Base-by-base conservation (phyloP, 805 yeast species). In the Komagataella mondaviorum region DNA sequence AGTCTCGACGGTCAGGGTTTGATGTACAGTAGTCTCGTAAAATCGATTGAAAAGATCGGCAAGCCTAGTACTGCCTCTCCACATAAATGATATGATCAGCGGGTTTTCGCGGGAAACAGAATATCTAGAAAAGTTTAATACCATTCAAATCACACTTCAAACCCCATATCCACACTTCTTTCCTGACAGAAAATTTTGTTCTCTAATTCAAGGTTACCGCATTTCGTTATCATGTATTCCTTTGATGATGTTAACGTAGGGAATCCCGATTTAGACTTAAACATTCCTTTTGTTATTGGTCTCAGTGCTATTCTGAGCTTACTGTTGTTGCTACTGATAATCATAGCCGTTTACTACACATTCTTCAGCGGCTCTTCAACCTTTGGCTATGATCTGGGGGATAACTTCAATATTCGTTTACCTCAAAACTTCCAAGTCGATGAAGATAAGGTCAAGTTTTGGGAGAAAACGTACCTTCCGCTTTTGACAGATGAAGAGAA, bases 301-400 rank as follows among this genome's bases (percentile, higher is more conserved):
- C 56, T 64, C 23, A 60, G 64, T 2, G 57, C 66, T 2, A 53
- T 64, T 36, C 43, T 62, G 44, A 59, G 64, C 6, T 50, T 64
- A 7, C 24, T 62, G 30, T 45, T 63, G 22, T 52, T 64, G 48
- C 24, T 59, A 12, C 57, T 63, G 3, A 51, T 63, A 14, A 52
- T 63, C 7, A 55, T 58, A 10, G 52, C 61, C 23, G 50, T 64
- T 3, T 64, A 64, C 51, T 57, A 57, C 46, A 47, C 59, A 3
- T 64, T 60, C 48, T 61, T 62, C 52, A 56, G 57, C 43, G 65
- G 60, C 36, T 17, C 23, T 17, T 36, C 43, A n/a, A 22, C 23
- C 3, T 46, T 50, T 14, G 45, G 36, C 18, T 36, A 43, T n/a
- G 16, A 23, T 6, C 39, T 56, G 1, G 23, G 20, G 43, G 59